These are phyloP conservation scores for Proliferodiscus dingleyae DNA, from an alignment of 2,329 filamentous ascomycete genomes.

Conservation along the genomic window DNA sequence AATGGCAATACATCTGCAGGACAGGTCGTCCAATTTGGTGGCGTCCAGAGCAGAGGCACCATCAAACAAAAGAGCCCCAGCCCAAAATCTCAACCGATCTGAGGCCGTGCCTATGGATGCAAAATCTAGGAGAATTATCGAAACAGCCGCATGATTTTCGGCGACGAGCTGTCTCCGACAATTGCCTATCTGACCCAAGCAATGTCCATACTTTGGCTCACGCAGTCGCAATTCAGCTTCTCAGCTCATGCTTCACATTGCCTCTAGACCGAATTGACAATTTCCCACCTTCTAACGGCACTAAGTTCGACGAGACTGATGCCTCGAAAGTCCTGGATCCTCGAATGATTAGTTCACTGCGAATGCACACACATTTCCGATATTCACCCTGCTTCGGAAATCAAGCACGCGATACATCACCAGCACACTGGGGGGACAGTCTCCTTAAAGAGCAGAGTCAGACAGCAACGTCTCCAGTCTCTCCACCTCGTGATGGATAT, in stretches of 20 bases:
- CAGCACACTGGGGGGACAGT: slow-evolving; percentile 20
- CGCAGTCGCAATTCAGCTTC: slow-evolving; percentile 28
- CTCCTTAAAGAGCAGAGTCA: slow-evolving; percentile 15
- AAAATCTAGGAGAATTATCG: slow-evolving; percentile 6
- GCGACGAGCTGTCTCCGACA: slow-evolving; percentile 23
- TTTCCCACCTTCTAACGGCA: slow-evolving; percentile 11
- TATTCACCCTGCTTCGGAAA: slow-evolving; percentile 31
- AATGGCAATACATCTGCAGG: slow-evolving; percentile 30
- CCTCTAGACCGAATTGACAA: slow-evolving; percentile 20
- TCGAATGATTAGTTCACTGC: slow-evolving; percentile 30
- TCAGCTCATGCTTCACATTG: slow-evolving; percentile 30
- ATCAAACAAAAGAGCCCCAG: slow-evolving; percentile 12
- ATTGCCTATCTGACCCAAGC: slow-evolving; percentile 16
- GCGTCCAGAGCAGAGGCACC: slow-evolving; percentile 26
- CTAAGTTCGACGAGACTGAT: slow-evolving; percentile 2
- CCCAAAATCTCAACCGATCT: slow-evolving; percentile 3
- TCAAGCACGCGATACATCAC: slow-evolving; percentile 28
- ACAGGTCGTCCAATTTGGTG: slow-evolving; percentile 31
- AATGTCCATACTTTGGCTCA: slow-evolving; percentile 26
- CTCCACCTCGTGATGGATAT: slow-evolving; percentile 2
- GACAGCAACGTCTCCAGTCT: slow-evolving; percentile 4
- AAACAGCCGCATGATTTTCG: slow-evolving; percentile 6
- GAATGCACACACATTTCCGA: slow-evolving; percentile 30
- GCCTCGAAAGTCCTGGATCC: slow-evolving; percentile 16
- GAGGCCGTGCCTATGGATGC: no score